These are phyloP conservation scores for Ambrosia trifida DNA, from an alignment of 129 eudicot genomes.

Conservation along the genomic window DNA sequence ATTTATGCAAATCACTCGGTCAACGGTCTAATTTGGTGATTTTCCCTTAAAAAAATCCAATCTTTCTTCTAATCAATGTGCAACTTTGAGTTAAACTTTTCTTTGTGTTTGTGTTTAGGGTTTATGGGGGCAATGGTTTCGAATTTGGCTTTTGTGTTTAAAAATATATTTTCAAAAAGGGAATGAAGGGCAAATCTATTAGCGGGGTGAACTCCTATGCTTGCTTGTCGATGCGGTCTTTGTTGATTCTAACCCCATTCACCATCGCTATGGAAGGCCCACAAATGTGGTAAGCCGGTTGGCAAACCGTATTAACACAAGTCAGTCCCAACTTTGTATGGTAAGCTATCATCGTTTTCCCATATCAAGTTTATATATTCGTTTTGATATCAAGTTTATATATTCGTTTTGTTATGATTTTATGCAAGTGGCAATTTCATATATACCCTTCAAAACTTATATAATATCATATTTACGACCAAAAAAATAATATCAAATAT, in stretches of 20 bases:
- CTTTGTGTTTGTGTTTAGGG: constrained; percentile 29
- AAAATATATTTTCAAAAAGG: constrained; percentile 61
- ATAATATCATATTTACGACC: too few relatives aligned
- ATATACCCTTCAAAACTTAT: too few relatives aligned
- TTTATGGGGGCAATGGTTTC: constrained; percentile 68
- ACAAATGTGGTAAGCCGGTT: constrained; percentile 61
- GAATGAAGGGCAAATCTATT: constrained; percentile 62
- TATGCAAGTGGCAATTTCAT: neutral
- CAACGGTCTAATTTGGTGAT: constrained; percentile 36
- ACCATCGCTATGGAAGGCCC: constrained; percentile 63
- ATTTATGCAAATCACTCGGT: too few relatives aligned
- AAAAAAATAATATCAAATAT: too few relatives aligned
- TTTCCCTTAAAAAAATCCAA: neutral
- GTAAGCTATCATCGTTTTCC: constrained; percentile 30
- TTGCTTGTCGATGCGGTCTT: constrained; percentile 56
- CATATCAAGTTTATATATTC: constrained; percentile 1
- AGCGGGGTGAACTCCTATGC: constrained; percentile 69
- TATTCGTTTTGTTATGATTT: neutral
- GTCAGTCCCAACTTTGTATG: constrained; percentile 57
- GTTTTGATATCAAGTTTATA: too few relatives aligned
- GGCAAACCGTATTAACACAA: constrained; percentile 49
- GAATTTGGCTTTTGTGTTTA: constrained; percentile 60
- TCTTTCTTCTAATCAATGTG: neutral
- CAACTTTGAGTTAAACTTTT: constrained; percentile 12
- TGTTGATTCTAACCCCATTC: constrained; percentile 52